Evolutionary conservation across 305 asterid genomes (phyloP), one percentile per base, ranked within the genome.

Genomic region (Vinca major): DNA sequence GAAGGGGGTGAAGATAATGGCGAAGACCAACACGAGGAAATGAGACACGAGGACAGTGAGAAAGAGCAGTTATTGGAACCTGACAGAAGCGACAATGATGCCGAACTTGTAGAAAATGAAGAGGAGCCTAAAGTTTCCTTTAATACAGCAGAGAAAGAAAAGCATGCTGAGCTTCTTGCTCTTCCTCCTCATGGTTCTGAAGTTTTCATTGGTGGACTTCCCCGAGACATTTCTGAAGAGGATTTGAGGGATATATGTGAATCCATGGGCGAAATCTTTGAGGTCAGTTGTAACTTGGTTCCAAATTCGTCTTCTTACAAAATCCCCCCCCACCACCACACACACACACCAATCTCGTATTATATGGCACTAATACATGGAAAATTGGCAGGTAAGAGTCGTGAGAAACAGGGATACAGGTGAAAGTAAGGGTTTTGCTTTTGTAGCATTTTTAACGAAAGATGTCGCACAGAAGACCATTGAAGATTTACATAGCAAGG

Each of bases 171-270:
- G 56, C 95, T 92, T 80, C 89, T 92, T 62, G 83, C 79, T 80
- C 91, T 85, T 79, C 98, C 98, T 65, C 96, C 98, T 55, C 96
- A 79, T 41, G 98, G 98, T 72, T 86, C 98, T 44, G 98, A 92
- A 82, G 80, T 92, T 78, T 92, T 92, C 77, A 84, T 92, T 72
- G 97, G 98, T 75, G 98, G 97, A 48, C 92, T 90, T 73, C 78
- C 96, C 81, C 85, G 88, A 69, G 97, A 90, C 74, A 73, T 84
- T 79, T 75, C 93, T 16, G 95, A 89, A 74, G 96, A 88, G 57
- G 90, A 92, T 83, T 75, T 92, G 64, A 83, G 88, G 80, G 90
- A 88, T 69, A 89, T 86, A 44, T 88, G 96, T 78, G 91, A 85
- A 26, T 79, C 91, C 62, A 71, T 88, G 10, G 97, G 98, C 63